A percentile compares a stretch with the other conserved stretches of the same genome.
These are phyloP conservation scores for Talaromyces amestolkiae DNA, from an alignment of 2,329 filamentous ascomycete genomes.

Conservation along the genomic window DNA sequence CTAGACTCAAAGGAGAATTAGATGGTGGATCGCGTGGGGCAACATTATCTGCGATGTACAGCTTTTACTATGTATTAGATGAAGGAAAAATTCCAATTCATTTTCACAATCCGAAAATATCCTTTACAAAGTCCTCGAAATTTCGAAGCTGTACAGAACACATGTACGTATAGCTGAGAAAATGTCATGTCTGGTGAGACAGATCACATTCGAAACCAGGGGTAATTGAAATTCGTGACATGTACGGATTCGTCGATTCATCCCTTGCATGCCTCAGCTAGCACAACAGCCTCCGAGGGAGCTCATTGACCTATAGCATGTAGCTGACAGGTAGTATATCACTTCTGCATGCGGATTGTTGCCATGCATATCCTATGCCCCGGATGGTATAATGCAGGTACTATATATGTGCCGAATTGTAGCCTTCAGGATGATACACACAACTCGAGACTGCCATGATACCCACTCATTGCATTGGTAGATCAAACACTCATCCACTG, in stretches of 20 bases:
- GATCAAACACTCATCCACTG: background rate
- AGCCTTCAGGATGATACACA: background rate
- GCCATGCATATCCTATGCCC: background rate
- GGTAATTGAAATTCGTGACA: background rate
- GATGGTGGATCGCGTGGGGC: background rate
- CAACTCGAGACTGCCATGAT: background rate
- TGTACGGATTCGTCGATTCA: background rate
- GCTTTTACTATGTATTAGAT: background rate
- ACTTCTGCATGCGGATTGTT: background rate
- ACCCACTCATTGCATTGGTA: background rate
- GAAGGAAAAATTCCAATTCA: background rate
- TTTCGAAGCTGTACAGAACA: background rate
- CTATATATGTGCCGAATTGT: background rate
- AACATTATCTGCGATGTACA: background rate
- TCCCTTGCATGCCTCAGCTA: background rate
- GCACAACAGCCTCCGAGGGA: background rate
- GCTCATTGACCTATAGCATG: background rate
- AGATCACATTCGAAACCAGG: background rate
- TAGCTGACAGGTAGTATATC: background rate
- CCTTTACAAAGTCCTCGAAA: too few species aligned
- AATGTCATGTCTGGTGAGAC: background rate
- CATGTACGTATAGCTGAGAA: too few species aligned
- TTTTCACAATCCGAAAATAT: too few species aligned
- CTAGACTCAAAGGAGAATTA: background rate
- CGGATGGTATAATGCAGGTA: background rate